A percentile compares a stretch with the other conserved stretches of the same genome.
Conservation (phyloP, 2,329 filamentous ascomycete species). For the Volutella citrinella region DNA sequence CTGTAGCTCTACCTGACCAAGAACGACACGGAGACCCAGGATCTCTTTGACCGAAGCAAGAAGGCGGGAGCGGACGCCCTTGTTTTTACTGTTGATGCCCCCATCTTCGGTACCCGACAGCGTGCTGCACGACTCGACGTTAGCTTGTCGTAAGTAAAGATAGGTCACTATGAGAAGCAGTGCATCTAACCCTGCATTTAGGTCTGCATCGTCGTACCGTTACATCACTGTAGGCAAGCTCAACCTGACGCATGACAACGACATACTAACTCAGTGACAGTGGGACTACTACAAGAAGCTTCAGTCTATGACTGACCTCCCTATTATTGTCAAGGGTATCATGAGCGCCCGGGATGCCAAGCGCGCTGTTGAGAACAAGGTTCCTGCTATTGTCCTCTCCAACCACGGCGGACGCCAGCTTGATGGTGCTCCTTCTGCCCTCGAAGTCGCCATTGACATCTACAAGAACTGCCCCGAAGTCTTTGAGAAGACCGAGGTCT, state of each 20-base stretch:
- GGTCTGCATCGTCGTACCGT: neutral
- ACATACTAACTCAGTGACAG: conserved; percentile 5
- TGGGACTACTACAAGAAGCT: conserved; percentile 33
- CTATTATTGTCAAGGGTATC: conserved; percentile 36
- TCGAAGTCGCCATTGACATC: conserved; percentile 34
- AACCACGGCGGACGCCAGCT: conserved; percentile 39
- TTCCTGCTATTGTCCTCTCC: conserved; percentile 30
- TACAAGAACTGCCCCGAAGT: conserved; percentile 29
- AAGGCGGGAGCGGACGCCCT: conserved; percentile 29
- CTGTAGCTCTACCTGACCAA: conserved; percentile 11
- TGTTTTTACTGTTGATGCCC: conserved; percentile 34
- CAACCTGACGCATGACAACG: conserved; percentile 6
- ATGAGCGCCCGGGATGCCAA: conserved; percentile 31
- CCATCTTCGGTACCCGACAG: conserved; percentile 33
- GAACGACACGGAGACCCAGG: conserved; percentile 27
- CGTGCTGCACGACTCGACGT: conserved; percentile 34
- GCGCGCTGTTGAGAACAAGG: conserved; percentile 22
- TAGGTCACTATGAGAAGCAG: neutral
- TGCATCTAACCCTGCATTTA: neutral
- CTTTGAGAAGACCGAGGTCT: conserved; percentile 31
- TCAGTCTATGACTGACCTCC: conserved; percentile 27
- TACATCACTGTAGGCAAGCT: conserved; percentile 17
- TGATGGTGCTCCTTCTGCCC: conserved; percentile 30
- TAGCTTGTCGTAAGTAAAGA: conserved; percentile 25
- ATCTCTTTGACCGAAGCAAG: conserved; percentile 25